phyloP scores from a whole-genome alignment of 1,139 yeast species.

The Sporopachydermia cereana region DNA sequence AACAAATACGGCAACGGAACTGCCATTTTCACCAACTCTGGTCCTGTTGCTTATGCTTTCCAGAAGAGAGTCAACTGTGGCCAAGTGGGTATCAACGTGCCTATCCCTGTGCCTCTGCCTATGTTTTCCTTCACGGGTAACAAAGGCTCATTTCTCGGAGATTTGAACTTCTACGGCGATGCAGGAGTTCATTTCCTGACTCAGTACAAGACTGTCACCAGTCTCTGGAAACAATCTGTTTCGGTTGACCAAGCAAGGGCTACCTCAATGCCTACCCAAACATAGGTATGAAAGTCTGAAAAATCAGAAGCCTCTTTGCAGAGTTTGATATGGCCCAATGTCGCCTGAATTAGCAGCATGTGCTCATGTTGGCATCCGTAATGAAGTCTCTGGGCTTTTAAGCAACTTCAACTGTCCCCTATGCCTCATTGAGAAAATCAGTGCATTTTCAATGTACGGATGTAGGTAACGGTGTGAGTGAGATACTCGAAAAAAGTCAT shows the following conservation, averaged over 20 bases:
- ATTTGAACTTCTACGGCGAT: constrained; percentile 70
- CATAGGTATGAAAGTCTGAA: neutral
- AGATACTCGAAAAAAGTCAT: too few species aligned
- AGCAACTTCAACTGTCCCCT: too few species aligned
- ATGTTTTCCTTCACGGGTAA: constrained; percentile 77
- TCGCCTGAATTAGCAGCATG: too few species aligned
- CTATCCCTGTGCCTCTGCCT: constrained; percentile 78
- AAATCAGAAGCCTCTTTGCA: too few species aligned
- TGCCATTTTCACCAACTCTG: constrained; percentile 58
- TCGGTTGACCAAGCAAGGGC: constrained; percentile 43
- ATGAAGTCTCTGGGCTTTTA: too few species aligned
- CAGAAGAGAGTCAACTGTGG: constrained; percentile 63
- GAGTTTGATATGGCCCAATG: too few species aligned
- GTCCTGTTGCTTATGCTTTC: constrained; percentile 59
- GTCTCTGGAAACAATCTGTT: constrained; percentile 53
- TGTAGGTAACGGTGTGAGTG: too few species aligned
- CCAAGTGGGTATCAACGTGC: constrained; percentile 71
- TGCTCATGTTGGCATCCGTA: too few species aligned
- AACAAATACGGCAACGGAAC: constrained; percentile 70
- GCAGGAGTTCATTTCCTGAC: constrained; percentile 64
- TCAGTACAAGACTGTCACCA: constrained; percentile 65
- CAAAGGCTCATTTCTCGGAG: constrained; percentile 69
- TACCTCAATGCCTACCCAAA: constrained; percentile 54
- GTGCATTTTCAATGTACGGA: too few species aligned
- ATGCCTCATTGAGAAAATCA: too few species aligned